phyloP scores from a whole-genome alignment of 768 basidiomycete species.

The Agrocybe pediades region DNA sequence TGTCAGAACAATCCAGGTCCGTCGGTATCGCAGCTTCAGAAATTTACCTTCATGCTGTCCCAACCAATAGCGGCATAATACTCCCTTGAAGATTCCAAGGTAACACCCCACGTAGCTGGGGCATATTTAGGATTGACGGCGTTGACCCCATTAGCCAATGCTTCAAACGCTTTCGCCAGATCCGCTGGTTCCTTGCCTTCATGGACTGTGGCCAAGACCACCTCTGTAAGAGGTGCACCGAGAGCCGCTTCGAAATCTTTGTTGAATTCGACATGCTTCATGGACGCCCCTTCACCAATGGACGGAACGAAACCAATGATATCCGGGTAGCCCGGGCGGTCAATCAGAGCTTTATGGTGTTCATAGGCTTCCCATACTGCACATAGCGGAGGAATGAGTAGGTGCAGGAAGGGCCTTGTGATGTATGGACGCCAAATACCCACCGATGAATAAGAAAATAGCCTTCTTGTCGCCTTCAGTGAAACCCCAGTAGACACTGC shows the following conservation, averaged over 20 bases:
- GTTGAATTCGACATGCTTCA: constrained; percentile 19
- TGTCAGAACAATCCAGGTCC: neutral
- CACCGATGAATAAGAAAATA: constrained; percentile 10
- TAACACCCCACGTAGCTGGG: constrained; percentile 14
- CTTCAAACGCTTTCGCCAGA: constrained; percentile 1
- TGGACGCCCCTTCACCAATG: constrained; percentile 4
- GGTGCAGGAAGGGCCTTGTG: neutral
- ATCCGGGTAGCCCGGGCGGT: constrained; percentile 12
- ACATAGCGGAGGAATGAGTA: neutral
- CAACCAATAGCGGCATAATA: constrained; percentile 18
- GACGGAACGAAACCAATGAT: constrained; percentile 9
- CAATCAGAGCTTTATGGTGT: constrained; percentile 17
- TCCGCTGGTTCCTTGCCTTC: constrained; percentile 16
- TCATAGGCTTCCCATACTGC: constrained; percentile 22
- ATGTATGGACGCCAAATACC: too few relatives aligned
- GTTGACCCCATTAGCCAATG: constrained; percentile 10
- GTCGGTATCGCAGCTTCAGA: neutral
- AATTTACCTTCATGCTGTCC: constrained; percentile 17
- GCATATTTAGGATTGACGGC: constrained; percentile 5
- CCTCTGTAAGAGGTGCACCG: constrained; percentile 15
- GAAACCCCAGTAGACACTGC: constrained; percentile 12
- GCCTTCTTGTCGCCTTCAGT: constrained; percentile 5
- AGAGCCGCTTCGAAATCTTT: constrained; percentile 11
- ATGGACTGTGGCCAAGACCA: constrained; percentile 13
- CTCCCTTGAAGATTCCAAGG: constrained; percentile 13